Conservation (phyloP, 495 filamentous ascomycete genomes). For the Aspergillus cristatus region DNA sequence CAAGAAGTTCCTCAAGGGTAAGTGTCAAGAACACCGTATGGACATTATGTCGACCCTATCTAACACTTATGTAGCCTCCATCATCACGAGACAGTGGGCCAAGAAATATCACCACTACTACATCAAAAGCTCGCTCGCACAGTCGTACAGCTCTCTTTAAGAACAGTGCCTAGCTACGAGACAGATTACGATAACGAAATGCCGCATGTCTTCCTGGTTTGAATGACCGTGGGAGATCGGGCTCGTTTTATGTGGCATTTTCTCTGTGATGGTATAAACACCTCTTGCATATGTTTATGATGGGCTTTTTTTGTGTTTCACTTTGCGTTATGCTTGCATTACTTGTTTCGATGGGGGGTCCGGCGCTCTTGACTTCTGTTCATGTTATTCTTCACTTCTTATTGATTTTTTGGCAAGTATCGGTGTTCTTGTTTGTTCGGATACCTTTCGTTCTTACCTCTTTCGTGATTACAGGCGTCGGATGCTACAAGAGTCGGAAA, state of each 20-base stretch:
- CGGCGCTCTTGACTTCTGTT: conserved; percentile 22
- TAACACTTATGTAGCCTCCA: conserved; percentile 56
- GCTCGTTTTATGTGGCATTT: conserved; percentile 38
- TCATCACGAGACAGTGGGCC: conserved; percentile 85
- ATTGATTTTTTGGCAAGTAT: conserved; percentile 19
- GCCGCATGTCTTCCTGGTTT: conserved; percentile 1
- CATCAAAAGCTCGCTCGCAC: conserved; percentile 27
- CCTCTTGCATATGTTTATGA: conserved; percentile 41
- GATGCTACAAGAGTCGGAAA: conserved; percentile 15
- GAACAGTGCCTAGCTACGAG: conserved; percentile 28
- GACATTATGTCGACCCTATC: neutral
- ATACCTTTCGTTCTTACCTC: conserved; percentile 26
- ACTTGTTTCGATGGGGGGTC: conserved; percentile 24
- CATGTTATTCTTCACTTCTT: conserved; percentile 10
- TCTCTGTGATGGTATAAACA: conserved; percentile 33
- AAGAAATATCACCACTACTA: conserved; percentile 56
- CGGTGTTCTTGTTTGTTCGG: conserved; percentile 22
- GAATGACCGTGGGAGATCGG: conserved; percentile 19
- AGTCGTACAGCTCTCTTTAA: conserved; percentile 30
- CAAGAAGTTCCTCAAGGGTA: conserved; percentile 97
- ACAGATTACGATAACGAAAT: conserved; percentile 15
- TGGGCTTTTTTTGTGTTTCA: conserved; percentile 28
- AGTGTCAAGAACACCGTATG: conserved; percentile 4
- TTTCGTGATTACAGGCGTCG: conserved; percentile 22
- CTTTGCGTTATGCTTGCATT: conserved; percentile 35